Evolutionary conservation across 2,329 filamentous ascomycete genomes (phyloP), one percentile per base, ranked within the genome.

Genomic region (Colletotrichum spaethianum): DNA sequence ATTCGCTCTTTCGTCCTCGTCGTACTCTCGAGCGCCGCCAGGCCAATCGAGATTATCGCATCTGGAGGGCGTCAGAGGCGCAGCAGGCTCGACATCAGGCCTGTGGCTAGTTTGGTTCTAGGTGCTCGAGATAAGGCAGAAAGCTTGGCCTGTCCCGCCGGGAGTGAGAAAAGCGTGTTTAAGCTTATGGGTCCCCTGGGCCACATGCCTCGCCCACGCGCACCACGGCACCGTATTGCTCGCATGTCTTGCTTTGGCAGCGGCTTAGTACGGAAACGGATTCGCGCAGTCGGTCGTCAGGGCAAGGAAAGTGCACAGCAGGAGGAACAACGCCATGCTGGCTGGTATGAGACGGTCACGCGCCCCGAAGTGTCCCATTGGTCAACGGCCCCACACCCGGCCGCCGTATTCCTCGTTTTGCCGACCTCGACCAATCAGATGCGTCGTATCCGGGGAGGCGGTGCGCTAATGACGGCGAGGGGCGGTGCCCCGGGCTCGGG

Each of bases 331-430:
- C 52, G 52, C 48, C 26, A 36, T 56, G 5, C 26, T 26, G 33
- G 5, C 26, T 26, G 33, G 20, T 23, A 0, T 26, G 36, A 36
- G n/a, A 56, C 31, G 12, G 33, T n/a, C 33, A 8, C n/a, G 31
- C 44, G n/a, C 31, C 33, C 59, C 31, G 44, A 38, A 50, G 23
- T 12, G 52, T 20, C 59, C 44, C n/a, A 62, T 62, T 62, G 59
- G 59, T n/a, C 33, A 4, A 62, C 59, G 59, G 59, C 59, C 59
- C 59, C 59, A 62, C 59, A 18, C 4, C n/a, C 59, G 46, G 33
- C 60, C 46, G 60, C 46, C 60, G 61, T 53, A 53, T 63, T 63
- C 36, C 48, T 63, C 61, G 61, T 42, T 53, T 63, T 53, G 48
- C 18, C 12, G 8, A 16, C 8, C 18, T 18, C 38, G 61, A 11